These are phyloP conservation scores for Mentha longifolia DNA, from an alignment of 257 asterid genomes.

Conservation along the genomic window DNA sequence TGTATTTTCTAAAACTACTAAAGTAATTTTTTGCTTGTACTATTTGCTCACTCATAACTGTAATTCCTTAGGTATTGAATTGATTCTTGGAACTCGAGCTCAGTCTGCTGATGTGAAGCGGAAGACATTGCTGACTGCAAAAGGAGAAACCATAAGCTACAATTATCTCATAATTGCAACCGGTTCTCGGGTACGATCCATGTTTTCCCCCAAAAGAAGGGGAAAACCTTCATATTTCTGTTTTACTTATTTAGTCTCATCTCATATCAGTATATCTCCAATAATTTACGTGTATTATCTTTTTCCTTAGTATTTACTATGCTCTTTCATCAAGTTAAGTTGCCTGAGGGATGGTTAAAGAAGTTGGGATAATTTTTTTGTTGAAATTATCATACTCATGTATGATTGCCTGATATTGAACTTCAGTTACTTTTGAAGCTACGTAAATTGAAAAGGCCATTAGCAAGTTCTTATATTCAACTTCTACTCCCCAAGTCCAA, in stretches of 20 bases:
- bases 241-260: no score
- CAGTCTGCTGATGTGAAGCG: conserved; percentile 80
- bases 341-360: not conserved
- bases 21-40: not conserved
- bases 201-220: not conserved
- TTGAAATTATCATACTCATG: not conserved
- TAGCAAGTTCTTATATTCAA: not conserved
- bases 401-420: no score
- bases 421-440: no score
- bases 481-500: not conserved
- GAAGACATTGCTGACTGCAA: conserved; percentile 70
- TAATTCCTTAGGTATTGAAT: conserved; percentile 59
- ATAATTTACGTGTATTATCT: not conserved
- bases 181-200: conserved; percentile 79
- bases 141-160: conserved; percentile 92
- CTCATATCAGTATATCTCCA: not conserved
- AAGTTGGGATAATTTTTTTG: not conserved
- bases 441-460: not conserved
- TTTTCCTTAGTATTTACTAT: no score
- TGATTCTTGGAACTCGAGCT: conserved; percentile 81
- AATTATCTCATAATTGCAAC: conserved; percentile 78
- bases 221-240: not conserved
- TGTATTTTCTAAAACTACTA: not conserved
- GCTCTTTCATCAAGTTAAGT: not conserved
- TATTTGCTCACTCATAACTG: not conserved